Evolutionary conservation across 306 rosid genomes (phyloP).

Genomic region (Fagus crenata): DNA sequence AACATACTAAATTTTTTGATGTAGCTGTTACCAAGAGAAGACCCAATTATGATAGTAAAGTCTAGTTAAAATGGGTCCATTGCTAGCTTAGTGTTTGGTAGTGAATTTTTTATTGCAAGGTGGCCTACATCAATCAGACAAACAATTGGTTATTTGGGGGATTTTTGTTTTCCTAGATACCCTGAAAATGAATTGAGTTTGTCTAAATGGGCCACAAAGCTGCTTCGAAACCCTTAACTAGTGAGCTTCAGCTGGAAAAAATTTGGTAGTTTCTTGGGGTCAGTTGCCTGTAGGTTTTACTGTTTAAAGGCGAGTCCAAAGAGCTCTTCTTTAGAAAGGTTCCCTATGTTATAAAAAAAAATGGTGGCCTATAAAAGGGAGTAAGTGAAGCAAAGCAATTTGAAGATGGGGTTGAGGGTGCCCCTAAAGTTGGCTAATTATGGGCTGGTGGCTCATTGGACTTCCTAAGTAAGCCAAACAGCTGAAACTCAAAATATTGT

Average conservation of each 20-base stretch:
- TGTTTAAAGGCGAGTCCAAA: too few species aligned
- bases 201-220: conserved; percentile 7
- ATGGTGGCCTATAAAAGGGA: not conserved
- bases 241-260: not conserved
- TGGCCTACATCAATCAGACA: not conserved
- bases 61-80: conserved; percentile 5
- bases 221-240: not conserved
- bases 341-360: not conserved
- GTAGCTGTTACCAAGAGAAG: not conserved
- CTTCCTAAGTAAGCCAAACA: too few species aligned
- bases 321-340: too few species aligned
- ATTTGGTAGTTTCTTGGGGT: too few species aligned
- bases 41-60: conserved; percentile 6
- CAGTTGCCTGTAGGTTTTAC: too few species aligned
- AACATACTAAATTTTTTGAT: not conserved
- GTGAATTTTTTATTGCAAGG: conserved; percentile 3
- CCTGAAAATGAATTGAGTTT: not conserved
- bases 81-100: not conserved
- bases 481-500: not conserved
- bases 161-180: conserved; percentile 1
- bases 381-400: not conserved
- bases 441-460: not conserved
- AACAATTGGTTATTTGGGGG: not conserved
- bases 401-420: not conserved
- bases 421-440: not conserved